Base-by-base conservation (phyloP, 208 protist genomes). In the Sergeia podlipaevii region DNA sequence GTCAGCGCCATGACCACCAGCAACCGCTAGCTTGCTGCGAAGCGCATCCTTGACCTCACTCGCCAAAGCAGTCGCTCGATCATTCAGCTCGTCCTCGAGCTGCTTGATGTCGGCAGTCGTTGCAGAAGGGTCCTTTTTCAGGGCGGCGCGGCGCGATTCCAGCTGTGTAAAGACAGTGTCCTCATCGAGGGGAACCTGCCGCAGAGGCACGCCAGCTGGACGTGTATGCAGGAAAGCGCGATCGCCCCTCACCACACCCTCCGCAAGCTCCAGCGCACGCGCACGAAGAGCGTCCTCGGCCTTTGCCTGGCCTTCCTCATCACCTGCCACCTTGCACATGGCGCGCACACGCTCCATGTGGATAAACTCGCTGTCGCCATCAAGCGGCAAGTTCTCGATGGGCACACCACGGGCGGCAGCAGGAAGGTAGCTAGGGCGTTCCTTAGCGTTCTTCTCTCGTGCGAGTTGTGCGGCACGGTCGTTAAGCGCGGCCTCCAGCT, bases 41-140 rank as follows among this genome's bases (percentile, higher is more conserved):
- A 77, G 48, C 2, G 58, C 60, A 10, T 49, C 60, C 69, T 82
- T 86, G 13, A 74, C 50, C 18, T 60, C 51, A 8, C 58, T 33
- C 0, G 84, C 84, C 17, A 91, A 37, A 41, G 68, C 57, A 37
- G 74, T 66, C 0, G 62, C 79, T 3, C 80, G 76, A 10, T 65
- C 65, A 36, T 83, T 81, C 67, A 90, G 66, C 46, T 75, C 53
- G 7, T 69, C 65, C 69, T 88, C 80, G 28, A 77, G 59, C n/a
- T 47, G 60, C 18, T 46, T 34, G 24, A 85, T 65, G n/a, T 70
- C 39, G 28, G 60, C 68, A 23, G 60, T 27, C 60, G 84, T 85
- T 60, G 77, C 83, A 5, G 44, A 60, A 21, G 83, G 75, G 45
- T 80, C 60, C 49, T 81, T 67, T 67, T 65, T 65, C 4, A 79